Percentiles rank a stretch among this genome's conserved stretches.
Conservation (phyloP, 169 alveolate species). For the Plasmodium coatneyi region DNA sequence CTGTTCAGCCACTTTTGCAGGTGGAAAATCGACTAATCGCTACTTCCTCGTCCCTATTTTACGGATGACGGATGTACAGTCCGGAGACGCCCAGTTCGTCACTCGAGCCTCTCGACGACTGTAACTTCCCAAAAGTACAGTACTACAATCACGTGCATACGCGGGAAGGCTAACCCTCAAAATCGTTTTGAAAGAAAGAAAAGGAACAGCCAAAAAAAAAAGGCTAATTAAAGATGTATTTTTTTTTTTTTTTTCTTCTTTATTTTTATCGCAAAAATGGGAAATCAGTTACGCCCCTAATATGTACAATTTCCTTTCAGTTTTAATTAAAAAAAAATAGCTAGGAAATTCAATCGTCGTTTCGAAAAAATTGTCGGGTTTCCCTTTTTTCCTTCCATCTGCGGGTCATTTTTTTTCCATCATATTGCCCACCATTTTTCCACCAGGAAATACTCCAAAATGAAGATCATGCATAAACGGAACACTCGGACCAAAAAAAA, state of each 20-base stretch:
- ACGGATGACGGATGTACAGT: neutral
- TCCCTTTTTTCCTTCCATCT: neutral
- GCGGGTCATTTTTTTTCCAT: neutral
- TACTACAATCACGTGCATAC: neutral
- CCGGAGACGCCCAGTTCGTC: neutral
- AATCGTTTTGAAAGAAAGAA: neutral
- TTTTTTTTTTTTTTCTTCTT: neutral
- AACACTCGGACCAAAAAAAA: neutral
- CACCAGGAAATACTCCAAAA: neutral
- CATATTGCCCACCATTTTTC: neutral
- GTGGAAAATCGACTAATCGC: neutral
- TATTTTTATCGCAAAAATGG: neutral
- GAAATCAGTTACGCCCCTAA: neutral
- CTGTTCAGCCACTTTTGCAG: neutral
- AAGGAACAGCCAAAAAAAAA: neutral
- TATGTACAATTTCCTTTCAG: neutral
- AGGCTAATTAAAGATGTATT: neutral
- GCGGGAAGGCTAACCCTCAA: neutral
- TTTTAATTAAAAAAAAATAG: no score
- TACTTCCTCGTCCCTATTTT: neutral
- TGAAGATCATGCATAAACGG: neutral
- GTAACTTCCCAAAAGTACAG: neutral
- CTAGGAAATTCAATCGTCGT: neutral
- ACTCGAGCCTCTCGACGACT: neutral
- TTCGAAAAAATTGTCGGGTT: neutral